These are phyloP conservation scores for Flaveria floridana DNA, from an alignment of 140 eudicot genomes.

Conservation along the genomic window DNA sequence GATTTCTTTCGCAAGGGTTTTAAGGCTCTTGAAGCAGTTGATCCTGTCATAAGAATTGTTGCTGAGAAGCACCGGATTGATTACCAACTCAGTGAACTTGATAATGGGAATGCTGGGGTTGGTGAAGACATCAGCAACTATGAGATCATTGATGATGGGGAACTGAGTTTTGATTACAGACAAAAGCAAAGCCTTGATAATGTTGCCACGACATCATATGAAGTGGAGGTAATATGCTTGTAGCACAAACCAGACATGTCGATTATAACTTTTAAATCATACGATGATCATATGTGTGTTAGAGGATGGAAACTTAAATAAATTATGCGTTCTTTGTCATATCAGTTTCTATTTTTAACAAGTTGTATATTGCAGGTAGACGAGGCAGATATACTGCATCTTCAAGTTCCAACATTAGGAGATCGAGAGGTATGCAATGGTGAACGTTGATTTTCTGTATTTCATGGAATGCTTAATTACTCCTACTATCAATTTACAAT, in stretches of 20 bases:
- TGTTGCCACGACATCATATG: conserved; percentile 45
- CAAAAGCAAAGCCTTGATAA: conserved; percentile 49
- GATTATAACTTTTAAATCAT: not conserved
- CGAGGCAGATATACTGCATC: conserved; percentile 44
- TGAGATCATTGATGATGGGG: conserved; percentile 56
- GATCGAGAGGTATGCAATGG: conserved; percentile 50
- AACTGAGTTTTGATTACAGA: conserved; percentile 73
- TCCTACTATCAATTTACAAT: not conserved
- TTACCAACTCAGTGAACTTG: conserved; percentile 57
- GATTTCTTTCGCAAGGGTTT: conserved; percentile 82
- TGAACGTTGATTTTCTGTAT: conserved; percentile 8
- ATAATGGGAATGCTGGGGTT: conserved; percentile 51
- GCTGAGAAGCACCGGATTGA: conserved; percentile 85
- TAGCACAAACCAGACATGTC: conserved; percentile 4
- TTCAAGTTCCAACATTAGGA: conserved; percentile 45
- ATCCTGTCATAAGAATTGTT: conserved; percentile 56
- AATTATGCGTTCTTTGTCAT: not conserved
- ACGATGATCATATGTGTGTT: not conserved
- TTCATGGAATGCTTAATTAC: not conserved
- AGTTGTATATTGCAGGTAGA: conserved; percentile 48
- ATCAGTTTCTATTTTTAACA: not conserved
- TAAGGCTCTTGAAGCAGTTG: conserved; percentile 84
- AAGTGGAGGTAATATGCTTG: conserved; percentile 65
- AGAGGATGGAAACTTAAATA: not conserved
- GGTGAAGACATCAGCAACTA: conserved; percentile 43